phyloP scores from a whole-genome alignment of 345 rosid species.

The Brassica carinata region DNA sequence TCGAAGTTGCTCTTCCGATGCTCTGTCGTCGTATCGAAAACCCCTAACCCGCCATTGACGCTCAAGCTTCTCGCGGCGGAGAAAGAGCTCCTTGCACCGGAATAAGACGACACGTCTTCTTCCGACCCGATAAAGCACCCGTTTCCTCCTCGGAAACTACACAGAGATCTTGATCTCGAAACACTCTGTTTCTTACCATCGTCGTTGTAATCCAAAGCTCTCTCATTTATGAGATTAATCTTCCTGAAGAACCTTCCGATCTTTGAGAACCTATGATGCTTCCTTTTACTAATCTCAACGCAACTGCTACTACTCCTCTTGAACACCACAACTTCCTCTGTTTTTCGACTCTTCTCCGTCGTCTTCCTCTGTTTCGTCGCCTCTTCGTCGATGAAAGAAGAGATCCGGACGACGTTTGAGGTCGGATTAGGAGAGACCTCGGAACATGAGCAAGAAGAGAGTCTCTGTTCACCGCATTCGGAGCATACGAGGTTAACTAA shows the following conservation, averaged over 20 bases:
- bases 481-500: constrained; percentile 79
- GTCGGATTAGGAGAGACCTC: constrained; percentile 67
- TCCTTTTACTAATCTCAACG: constrained; percentile 76
- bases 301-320: constrained; percentile 88
- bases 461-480: constrained; percentile 91
- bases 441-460: constrained; percentile 93
- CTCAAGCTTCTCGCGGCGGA: constrained; percentile 87
- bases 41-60: constrained; percentile 60
- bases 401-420: constrained; percentile 72
- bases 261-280: constrained; percentile 67
- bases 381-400: constrained; percentile 66
- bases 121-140: constrained; percentile 64
- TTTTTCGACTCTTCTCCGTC: constrained; percentile 38
- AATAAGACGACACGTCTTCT: constrained; percentile 66
- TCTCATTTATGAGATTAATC: constrained; percentile 42
- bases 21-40: constrained; percentile 55
- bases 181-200: constrained; percentile 47
- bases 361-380: constrained; percentile 43
- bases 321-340: constrained; percentile 60
- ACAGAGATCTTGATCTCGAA: constrained; percentile 87
- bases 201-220: constrained; percentile 49
- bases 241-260: constrained; percentile 76
- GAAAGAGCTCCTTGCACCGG: constrained; percentile 62
- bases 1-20: constrained; percentile 81
- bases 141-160: constrained; percentile 79